Percentiles rank a stretch among this genome's conserved stretches.
phyloP scores from a whole-genome alignment of 129 eudicot genomes.

The Kitagawia praeruptora region DNA sequence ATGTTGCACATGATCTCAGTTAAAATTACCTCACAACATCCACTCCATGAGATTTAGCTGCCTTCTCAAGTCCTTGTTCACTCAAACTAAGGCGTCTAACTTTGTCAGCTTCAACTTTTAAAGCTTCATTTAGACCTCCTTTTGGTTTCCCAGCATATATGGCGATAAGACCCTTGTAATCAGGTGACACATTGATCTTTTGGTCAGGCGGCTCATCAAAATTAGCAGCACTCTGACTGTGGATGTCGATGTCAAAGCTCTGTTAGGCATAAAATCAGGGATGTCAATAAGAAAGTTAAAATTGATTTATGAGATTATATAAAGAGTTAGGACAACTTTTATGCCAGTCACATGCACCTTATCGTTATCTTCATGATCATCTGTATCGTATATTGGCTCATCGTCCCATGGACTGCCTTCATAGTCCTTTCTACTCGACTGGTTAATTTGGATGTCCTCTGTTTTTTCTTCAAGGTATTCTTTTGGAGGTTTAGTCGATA shows the following conservation, averaged over 20 bases:
- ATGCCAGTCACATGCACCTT: conserved; percentile 28
- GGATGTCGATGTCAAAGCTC: conserved; percentile 34
- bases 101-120: conserved; percentile 54
- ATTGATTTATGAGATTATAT: background rate
- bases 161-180: conserved; percentile 61
- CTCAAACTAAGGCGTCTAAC: conserved; percentile 74
- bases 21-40: conserved; percentile 58
- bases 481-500: conserved; percentile 94
- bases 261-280: conserved; percentile 19
- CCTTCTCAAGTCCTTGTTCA: conserved; percentile 76
- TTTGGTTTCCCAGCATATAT: conserved; percentile 80
- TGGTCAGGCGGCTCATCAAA: conserved; percentile 30
- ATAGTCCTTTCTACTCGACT: conserved; percentile 38
- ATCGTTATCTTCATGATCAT: conserved; percentile 25
- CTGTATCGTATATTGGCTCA: background rate
- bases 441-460: conserved; percentile 27
- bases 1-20: background rate
- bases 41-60: conserved; percentile 51
- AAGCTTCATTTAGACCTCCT: conserved; percentile 59
- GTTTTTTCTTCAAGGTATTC: conserved; percentile 68
- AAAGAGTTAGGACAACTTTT: background rate
- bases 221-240: conserved; percentile 32
- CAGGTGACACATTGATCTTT: conserved; percentile 34
- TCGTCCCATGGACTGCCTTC: conserved; percentile 65
- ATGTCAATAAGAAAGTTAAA: background rate